Evolutionary conservation across 192 early-diverging fungal genomes (phyloP), one percentile per base, ranked within the genome.

Genomic region (Dispira simplex): DNA sequence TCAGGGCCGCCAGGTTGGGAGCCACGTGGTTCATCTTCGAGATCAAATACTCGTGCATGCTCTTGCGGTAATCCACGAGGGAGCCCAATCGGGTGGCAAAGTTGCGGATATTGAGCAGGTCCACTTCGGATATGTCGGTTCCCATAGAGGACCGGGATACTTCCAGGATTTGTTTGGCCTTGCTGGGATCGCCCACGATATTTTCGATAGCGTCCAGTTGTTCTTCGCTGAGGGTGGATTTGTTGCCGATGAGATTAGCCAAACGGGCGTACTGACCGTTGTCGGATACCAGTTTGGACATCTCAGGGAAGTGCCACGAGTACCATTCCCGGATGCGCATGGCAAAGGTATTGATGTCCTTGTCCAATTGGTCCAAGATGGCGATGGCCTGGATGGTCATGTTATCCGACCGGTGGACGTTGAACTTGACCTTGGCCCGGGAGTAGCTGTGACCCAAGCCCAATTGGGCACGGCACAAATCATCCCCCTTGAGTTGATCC

Each of bases 261-360:
- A 97, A 85, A 64, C 85, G 84, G 65, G 97, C 95, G 68, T 88
- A 99, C 68, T 84, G 80, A 71, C 81, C 83, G 73, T 95, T 95
- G 80, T 99, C 95, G 66, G 76, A 79, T 67, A 96, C 85, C 68
- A 99, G 92, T 79, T 95, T 95, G 72, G 91, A 85, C 58, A 99
- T 75, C 81, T 99, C 95, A 43, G 97, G 97, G 81, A 99, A 99
- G 73, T 99, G 97, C 95, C 95, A 99, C 63, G 88, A 89, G 77
- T 99, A 99, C 97, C 97, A 99, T 78, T 99, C 97, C 67, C 91
- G 83, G 66, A 86, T 86, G 56, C 95, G 81, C 95, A 98, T 98
- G 58, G 95, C 81, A 68, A 93, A 98, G 53, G 89, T 95, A 83
- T 98, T 98, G 70, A 98, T 79, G 66, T 98, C 95, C 83, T 98